phyloP scores from a whole-genome alignment of 768 basidiomycete species.

The Filobasidium floriforme region DNA sequence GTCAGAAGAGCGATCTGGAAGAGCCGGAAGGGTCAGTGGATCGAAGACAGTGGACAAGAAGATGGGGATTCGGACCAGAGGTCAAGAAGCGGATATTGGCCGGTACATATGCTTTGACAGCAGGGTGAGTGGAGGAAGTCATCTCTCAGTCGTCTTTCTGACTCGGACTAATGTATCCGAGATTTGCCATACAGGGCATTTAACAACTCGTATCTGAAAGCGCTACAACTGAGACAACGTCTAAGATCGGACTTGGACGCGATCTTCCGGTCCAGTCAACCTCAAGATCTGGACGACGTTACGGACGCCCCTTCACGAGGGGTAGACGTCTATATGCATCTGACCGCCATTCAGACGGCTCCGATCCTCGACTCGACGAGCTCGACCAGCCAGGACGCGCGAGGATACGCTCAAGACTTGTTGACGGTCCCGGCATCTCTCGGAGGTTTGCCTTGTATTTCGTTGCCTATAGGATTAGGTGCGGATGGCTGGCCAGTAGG shows the following conservation, averaged over 20 bases:
- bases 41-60: constrained; percentile 45
- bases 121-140: constrained; percentile 55
- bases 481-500: constrained; percentile 73
- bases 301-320: constrained; percentile 26
- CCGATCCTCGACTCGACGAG: constrained; percentile 51
- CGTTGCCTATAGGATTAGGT: constrained; percentile 54
- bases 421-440: constrained; percentile 86
- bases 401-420: constrained; percentile 79
- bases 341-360: constrained; percentile 77
- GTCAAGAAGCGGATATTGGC: constrained; percentile 78
- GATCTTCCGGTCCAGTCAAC: constrained; percentile 59
- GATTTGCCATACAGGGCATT: constrained; percentile 60
- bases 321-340: constrained; percentile 78
- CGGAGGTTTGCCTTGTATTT: constrained; percentile 76
- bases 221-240: constrained; percentile 66
- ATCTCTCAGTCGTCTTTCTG: neutral
- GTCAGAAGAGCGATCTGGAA: neutral
- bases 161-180: neutral
- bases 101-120: constrained; percentile 83
- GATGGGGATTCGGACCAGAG: constrained; percentile 69
- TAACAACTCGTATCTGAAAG: constrained; percentile 93
- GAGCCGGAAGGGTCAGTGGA: constrained; percentile 7
- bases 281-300: constrained; percentile 22
- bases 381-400: constrained; percentile 42
- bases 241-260: constrained; percentile 66